Base-by-base conservation (phyloP, 2,329 filamentous ascomycete species). In the Endoconidiophora laricicola region DNA sequence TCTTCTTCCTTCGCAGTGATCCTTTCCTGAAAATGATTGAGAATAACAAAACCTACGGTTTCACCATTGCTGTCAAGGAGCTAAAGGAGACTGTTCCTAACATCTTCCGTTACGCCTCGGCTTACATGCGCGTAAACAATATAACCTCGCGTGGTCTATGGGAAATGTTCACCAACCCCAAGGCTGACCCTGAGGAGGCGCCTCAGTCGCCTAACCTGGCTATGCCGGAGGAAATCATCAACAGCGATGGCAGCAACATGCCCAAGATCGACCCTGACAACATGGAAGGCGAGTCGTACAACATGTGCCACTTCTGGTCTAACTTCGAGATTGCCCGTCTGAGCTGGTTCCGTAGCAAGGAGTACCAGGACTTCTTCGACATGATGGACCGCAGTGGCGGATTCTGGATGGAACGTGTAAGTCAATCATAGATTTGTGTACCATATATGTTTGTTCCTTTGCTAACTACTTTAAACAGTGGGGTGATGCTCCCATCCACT, bases 301-400 rank as follows among this genome's bases (percentile, higher is more conserved):
- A 98, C 69, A 98, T 98, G 91, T 98, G 91, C 64, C 91, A 98
- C 70, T 98, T 95, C 71, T 98, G 91, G 91, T 94, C 87, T 65
- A 98, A 98, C 65, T 98, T 98, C 58, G 91, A 98, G 66, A 98
- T 98, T 67, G 91, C 91, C 12, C 79, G 81, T 53, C 75, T 98
- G 54, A 83, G 86, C 67, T 98, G 87, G 79, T 96, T 96, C 76
- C 79, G 91, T 58, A 95, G 88, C 70, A 90, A 94, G 67, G 84
- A 87, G 61, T 98, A 98, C 63, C 83, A 94, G 59, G 91, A 95
- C 57, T 98, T 98, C 65, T 98, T 98, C 65, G 73, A 95, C 60
- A 93, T 94, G 83, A 95, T 98, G 90, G 91, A 98, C 63, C 81
- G 81, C 55, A 95, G 88, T 62, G 91, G 91, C 56, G 91, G 91